phyloP scores from a whole-genome alignment of 2,329 filamentous ascomycete genomes.

The Paecilomyces formosus region DNA sequence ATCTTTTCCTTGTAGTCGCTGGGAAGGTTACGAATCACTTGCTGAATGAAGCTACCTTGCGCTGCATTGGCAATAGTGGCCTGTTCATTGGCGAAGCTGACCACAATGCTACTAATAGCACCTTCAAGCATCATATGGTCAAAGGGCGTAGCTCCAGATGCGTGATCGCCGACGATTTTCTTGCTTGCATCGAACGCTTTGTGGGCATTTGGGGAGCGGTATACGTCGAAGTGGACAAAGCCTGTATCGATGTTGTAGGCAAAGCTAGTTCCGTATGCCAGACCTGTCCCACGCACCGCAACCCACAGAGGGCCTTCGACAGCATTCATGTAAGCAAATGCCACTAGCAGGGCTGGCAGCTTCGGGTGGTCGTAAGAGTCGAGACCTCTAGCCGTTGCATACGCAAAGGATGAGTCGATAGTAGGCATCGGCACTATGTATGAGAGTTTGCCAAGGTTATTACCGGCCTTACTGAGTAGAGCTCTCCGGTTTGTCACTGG shows the following conservation, averaged over 20 bases:
- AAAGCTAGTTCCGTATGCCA: constrained; percentile 85
- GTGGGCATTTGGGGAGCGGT: constrained; percentile 80
- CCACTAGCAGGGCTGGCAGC: constrained; percentile 78
- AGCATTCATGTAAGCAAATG: constrained; percentile 82
- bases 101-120: constrained; percentile 82
- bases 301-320: constrained; percentile 94
- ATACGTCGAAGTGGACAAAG: constrained; percentile 75
- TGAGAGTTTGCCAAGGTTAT: constrained; percentile 64
- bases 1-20: constrained; percentile 72
- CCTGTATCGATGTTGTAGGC: constrained; percentile 70
- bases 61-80: constrained; percentile 77
- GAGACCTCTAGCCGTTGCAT: constrained; percentile 67
- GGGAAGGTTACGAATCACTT: constrained; percentile 68
- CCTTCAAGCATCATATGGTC: constrained; percentile 81
- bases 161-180: constrained; percentile 66
- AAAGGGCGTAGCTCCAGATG: constrained; percentile 62
- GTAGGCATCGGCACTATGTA: constrained; percentile 85
- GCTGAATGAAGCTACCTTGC: constrained; percentile 71
- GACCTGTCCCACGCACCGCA: constrained; percentile 82
- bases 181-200: constrained; percentile 76
- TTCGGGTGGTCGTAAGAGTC: constrained; percentile 67
- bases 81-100: constrained; percentile 80
- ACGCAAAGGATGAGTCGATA: constrained; percentile 84
- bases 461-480: constrained; percentile 68
- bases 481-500: constrained; percentile 63